phyloP scores from a whole-genome alignment of 2,329 filamentous ascomycete genomes.

The Aspergillus novofumigatus region DNA sequence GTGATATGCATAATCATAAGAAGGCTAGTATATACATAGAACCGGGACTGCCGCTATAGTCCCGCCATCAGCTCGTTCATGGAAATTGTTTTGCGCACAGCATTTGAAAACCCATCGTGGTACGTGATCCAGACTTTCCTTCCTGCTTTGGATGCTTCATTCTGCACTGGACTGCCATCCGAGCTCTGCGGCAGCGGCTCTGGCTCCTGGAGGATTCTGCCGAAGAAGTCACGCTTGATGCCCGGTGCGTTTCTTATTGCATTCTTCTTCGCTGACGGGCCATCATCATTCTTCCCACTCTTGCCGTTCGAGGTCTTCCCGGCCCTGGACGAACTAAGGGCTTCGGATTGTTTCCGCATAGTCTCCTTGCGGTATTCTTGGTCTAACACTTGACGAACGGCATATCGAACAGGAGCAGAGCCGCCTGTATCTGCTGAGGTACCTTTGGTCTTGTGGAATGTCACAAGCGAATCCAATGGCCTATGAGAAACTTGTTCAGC shows the following conservation, averaged over 20 bases:
- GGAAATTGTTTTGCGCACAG: constrained; percentile 81
- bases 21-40: neutral
- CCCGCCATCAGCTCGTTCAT: constrained; percentile 68
- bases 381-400: constrained; percentile 87
- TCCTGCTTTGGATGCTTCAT: constrained; percentile 38
- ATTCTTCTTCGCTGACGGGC: constrained; percentile 15
- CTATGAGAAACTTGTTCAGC: constrained; percentile 27
- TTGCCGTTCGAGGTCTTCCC: constrained; percentile 20
- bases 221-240: constrained; percentile 80
- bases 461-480: constrained; percentile 70
- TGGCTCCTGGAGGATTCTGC: constrained; percentile 58
- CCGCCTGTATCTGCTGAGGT: constrained; percentile 49
- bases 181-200: constrained; percentile 34
- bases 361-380: constrained; percentile 79
- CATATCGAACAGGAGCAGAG: constrained; percentile 76
- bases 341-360: constrained; percentile 60
- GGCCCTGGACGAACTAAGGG: constrained; percentile 39
- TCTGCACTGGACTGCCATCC: constrained; percentile 20
- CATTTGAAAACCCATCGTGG: constrained; percentile 88
- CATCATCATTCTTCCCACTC: constrained; percentile 29
- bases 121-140: constrained; percentile 80
- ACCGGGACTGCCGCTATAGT: constrained; percentile 22
- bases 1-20: neutral
- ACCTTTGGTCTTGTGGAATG: constrained; percentile 50
- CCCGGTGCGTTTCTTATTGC: constrained; percentile 32